phyloP scores from a whole-genome alignment of 169 alveolate species.

The Haemoproteus tartakovskyi region DNA sequence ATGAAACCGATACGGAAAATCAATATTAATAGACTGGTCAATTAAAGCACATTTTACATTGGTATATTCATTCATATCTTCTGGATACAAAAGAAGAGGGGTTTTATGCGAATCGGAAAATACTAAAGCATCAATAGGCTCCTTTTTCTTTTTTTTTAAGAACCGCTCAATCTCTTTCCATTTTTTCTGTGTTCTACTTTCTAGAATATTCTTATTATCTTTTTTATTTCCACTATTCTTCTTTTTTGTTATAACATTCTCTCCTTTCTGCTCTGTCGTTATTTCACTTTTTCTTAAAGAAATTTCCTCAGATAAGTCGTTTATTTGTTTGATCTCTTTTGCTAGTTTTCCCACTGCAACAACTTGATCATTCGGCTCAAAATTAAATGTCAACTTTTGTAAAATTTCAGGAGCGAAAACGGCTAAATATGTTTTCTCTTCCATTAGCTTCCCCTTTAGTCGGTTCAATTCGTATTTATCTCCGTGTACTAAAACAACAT shows the following conservation, averaged over 20 bases:
- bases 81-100: slow-evolving; percentile 67
- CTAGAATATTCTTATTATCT: background rate
- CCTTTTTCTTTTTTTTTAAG: too few relatives aligned
- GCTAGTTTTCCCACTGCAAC: slow-evolving; percentile 26
- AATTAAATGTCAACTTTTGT: slow-evolving; percentile 65
- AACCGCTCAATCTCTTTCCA: too few relatives aligned
- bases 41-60: slow-evolving; percentile 65
- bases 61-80: slow-evolving; percentile 69
- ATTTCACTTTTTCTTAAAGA: too few relatives aligned
- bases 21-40: slow-evolving; percentile 70
- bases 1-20: slow-evolving; percentile 64
- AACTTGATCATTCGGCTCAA: slow-evolving; percentile 43
- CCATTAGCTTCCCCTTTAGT: slow-evolving; percentile 77
- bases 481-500: slow-evolving; percentile 96
- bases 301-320: too few relatives aligned
- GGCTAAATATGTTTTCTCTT: slow-evolving; percentile 66
- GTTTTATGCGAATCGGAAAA: slow-evolving; percentile 46
- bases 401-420: slow-evolving; percentile 74
- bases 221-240: background rate
- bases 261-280: background rate
- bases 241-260: background rate
- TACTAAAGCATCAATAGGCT: slow-evolving; percentile 64
- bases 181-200: background rate
- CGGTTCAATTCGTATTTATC: slow-evolving; percentile 88
- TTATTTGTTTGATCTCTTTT: slow-evolving; percentile 7